Percentiles rank a stretch among this genome's conserved stretches.
These are phyloP conservation scores for Fusarium heterosporum DNA, from an alignment of 2,329 filamentous ascomycete species.

Conservation along the genomic window DNA sequence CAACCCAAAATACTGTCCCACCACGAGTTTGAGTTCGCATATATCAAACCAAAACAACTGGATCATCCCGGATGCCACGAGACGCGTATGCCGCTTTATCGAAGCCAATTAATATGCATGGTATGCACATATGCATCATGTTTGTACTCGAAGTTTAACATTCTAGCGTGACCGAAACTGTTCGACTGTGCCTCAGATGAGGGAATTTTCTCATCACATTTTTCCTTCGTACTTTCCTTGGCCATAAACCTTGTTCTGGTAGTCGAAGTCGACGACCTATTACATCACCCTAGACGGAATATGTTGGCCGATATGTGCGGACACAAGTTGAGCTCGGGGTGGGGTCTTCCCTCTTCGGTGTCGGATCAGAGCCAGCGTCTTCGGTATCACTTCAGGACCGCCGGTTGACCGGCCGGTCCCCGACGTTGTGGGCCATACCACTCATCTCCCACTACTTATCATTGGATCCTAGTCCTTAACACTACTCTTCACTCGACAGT, in stretches of 20 bases:
- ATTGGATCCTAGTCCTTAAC: slow-evolving; percentile 22
- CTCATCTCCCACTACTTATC: not conserved
- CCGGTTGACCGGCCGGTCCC: slow-evolving; percentile 15
- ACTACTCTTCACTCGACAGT: not conserved
- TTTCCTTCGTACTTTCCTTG: slow-evolving; percentile 18
- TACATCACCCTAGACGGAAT: slow-evolving; percentile 16
- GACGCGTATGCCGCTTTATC: not conserved
- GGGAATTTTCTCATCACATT: slow-evolving; percentile 29
- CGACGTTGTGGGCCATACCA: slow-evolving; percentile 21
- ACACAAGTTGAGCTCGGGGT: slow-evolving; percentile 23
- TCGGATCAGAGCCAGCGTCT: slow-evolving; percentile 35
- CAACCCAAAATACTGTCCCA: not conserved
- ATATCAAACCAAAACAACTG: not conserved
- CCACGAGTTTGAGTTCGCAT: not conserved
- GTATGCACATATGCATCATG: not conserved
- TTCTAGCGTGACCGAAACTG: slow-evolving; percentile 4
- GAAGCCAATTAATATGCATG: not conserved
- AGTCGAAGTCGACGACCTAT: slow-evolving; percentile 5
- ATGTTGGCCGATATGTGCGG: slow-evolving; percentile 13
- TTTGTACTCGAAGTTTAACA: not conserved
- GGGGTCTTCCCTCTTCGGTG: slow-evolving; percentile 32
- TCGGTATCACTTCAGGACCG: slow-evolving; percentile 13
- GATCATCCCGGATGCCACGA: not conserved
- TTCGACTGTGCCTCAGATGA: slow-evolving; percentile 15
- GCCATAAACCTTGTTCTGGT: slow-evolving; percentile 25